Conservation (phyloP, 1,139 yeast species). For the Nakaseomyces sp. region DNA sequence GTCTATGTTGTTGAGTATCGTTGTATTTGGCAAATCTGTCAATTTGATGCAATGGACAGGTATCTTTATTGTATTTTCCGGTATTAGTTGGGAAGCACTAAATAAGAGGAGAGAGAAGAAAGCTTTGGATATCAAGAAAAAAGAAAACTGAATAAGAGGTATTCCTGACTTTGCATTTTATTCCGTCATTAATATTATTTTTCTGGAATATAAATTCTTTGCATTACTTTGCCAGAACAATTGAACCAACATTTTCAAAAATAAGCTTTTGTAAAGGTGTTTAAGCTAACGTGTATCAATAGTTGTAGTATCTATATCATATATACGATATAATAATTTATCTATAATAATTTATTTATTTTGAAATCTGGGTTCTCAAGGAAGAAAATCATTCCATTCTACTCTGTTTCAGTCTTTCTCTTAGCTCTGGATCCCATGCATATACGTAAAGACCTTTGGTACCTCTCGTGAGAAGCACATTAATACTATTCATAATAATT, state of each 20-base stretch:
- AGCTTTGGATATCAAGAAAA: background rate
- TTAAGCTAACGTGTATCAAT: too few species aligned
- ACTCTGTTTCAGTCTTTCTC: conserved; percentile 26
- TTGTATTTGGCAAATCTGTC: conserved; percentile 72
- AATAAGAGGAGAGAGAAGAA: conserved; percentile 31
- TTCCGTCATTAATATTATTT: background rate
- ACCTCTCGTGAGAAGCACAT: conserved; percentile 37
- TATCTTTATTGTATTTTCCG: conserved; percentile 68
- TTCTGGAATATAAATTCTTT: background rate
- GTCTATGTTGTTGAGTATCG: conserved; percentile 83
- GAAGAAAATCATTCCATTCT: conserved; percentile 8
- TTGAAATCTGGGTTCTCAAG: background rate
- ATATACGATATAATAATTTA: too few species aligned
- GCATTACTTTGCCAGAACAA: too few species aligned
- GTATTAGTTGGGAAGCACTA: conserved; percentile 63
- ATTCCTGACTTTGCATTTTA: background rate
- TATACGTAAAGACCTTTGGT: conserved; percentile 35
- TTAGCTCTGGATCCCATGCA: conserved; percentile 34
- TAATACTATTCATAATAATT: conserved; percentile 36
- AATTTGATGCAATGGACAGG: conserved; percentile 66
- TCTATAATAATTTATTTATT: too few species aligned
- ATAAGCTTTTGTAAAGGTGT: too few species aligned
- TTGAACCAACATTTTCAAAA: too few species aligned
- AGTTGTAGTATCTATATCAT: too few species aligned
- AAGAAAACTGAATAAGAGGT: background rate